A percentile compares a stretch with the other conserved stretches of the same genome.
These are phyloP conservation scores for Talaromyces thailandensis DNA, from an alignment of 495 filamentous ascomycete species.

Conservation along the genomic window DNA sequence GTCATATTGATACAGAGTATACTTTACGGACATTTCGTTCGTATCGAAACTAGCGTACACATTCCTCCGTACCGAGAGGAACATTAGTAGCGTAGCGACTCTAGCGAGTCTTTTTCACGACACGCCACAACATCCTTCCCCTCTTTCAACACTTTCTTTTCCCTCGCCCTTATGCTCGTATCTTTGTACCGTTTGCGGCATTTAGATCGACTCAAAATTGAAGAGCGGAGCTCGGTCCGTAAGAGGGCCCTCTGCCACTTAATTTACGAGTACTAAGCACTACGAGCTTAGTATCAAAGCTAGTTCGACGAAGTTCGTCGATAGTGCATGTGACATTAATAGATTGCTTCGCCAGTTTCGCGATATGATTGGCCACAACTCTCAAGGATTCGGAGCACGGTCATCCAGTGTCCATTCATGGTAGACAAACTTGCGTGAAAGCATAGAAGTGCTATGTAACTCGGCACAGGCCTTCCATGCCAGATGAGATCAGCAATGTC, in stretches of 20 bases:
- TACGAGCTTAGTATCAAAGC: neutral
- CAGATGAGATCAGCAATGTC: neutral
- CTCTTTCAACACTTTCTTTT: neutral
- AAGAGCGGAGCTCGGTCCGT: neutral
- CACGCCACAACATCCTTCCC: neutral
- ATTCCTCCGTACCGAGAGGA: neutral
- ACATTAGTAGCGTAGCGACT: neutral
- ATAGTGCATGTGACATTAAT: neutral
- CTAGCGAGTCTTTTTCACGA: neutral
- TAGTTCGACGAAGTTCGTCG: neutral
- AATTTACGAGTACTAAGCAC: neutral
- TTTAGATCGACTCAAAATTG: neutral
- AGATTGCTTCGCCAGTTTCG: neutral
- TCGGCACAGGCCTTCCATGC: neutral
- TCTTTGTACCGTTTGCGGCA: neutral
- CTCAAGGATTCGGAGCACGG: neutral
- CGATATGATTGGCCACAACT: neutral
- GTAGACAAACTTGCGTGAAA: neutral
- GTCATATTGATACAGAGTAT: neutral
- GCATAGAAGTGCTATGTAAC: neutral
- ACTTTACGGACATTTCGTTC: neutral
- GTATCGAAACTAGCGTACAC: neutral
- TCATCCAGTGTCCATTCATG: neutral
- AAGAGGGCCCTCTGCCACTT: neutral
- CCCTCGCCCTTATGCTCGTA: neutral